Percentiles rank a stretch among this genome's conserved stretches.
Evolutionary conservation across 1,139 yeast species (phyloP).

Genomic region (Suhomyces maxii): DNA sequence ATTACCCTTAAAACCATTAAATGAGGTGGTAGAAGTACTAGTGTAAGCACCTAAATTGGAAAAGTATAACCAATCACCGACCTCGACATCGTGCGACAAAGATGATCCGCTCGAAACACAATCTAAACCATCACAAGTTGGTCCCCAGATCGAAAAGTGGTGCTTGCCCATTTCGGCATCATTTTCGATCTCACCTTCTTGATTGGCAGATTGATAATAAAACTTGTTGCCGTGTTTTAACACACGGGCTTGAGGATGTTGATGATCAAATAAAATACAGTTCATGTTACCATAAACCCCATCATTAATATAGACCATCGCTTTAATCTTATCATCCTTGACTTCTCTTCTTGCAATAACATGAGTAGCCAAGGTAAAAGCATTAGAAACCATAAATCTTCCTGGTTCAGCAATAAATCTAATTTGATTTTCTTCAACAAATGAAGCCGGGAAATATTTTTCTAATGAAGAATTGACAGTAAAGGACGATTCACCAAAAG

Average conservation of each 20-base stretch:
- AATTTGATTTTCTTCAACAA: constrained; percentile 34
- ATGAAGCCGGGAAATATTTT: constrained; percentile 53
- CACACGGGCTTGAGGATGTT: constrained; percentile 68
- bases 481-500: constrained; percentile 62
- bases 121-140: constrained; percentile 96
- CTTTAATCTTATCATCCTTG: constrained; percentile 37
- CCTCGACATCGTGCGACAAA: constrained; percentile 61
- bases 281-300: constrained; percentile 96
- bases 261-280: constrained; percentile 92
- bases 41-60: constrained; percentile 92
- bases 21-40: constrained; percentile 81
- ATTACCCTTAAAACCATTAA: constrained; percentile 76
- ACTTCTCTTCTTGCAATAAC: constrained; percentile 77
- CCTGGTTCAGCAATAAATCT: constrained; percentile 92
- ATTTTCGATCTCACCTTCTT: constrained; percentile 19
- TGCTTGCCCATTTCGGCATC: constrained; percentile 23
- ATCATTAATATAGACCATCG: constrained; percentile 79
- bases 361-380: constrained; percentile 82
- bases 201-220: constrained; percentile 36
- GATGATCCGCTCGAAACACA: constrained; percentile 60
- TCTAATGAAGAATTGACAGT: constrained; percentile 60
- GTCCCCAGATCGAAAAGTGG: constrained; percentile 88
- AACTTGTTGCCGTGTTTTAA: constrained; percentile 55
- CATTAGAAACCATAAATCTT: constrained; percentile 80
- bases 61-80: constrained; percentile 94